phyloP scores from a whole-genome alignment of 2,329 filamentous ascomycete genomes.

The Monosporascus ibericus region DNA sequence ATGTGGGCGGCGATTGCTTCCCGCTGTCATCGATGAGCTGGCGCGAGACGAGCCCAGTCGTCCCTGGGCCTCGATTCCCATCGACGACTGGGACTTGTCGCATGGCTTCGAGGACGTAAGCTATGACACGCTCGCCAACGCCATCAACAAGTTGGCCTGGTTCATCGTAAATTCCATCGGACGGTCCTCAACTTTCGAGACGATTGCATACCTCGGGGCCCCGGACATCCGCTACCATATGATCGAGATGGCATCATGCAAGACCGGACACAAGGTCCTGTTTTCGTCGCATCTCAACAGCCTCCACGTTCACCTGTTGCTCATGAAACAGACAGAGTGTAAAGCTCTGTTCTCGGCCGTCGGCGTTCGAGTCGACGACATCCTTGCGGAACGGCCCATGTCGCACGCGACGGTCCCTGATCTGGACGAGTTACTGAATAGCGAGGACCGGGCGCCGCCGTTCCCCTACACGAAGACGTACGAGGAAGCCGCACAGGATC shows the following conservation, averaged over 20 bases:
- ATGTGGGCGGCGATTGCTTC: slow-evolving; percentile 9
- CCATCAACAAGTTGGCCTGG: slow-evolving; percentile 16
- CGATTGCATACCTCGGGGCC: slow-evolving; percentile 13
- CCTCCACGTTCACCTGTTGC: slow-evolving; percentile 9
- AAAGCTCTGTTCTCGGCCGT: slow-evolving; percentile 10
- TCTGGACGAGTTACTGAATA: slow-evolving; percentile 8
- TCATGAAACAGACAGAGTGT: slow-evolving; percentile 16
- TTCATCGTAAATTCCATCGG: slow-evolving; percentile 11
- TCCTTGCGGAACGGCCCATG: slow-evolving; percentile 12
- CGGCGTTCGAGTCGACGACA: slow-evolving; percentile 11
- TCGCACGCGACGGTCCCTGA: slow-evolving; percentile 7
- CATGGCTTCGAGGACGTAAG: slow-evolving; percentile 17
- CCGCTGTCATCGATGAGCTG: slow-evolving; percentile 9
- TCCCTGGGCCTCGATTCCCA: slow-evolving; percentile 14
- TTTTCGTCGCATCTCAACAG: slow-evolving; percentile 17
- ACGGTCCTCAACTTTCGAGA: slow-evolving; percentile 11
- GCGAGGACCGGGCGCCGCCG: slow-evolving; percentile 2
- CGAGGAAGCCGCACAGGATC: slow-evolving; percentile 10
- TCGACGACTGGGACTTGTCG: slow-evolving; percentile 15
- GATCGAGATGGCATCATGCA: slow-evolving; percentile 17
- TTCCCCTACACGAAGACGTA: slow-evolving; percentile 16
- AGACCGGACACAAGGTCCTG: slow-evolving; percentile 16
- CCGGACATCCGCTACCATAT: slow-evolving; percentile 17
- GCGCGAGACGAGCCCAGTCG: slow-evolving; percentile 8
- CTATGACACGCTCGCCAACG: slow-evolving; percentile 11